Base-by-base conservation (phyloP, 345 rosid genomes). In the Gossypium australe region DNA sequence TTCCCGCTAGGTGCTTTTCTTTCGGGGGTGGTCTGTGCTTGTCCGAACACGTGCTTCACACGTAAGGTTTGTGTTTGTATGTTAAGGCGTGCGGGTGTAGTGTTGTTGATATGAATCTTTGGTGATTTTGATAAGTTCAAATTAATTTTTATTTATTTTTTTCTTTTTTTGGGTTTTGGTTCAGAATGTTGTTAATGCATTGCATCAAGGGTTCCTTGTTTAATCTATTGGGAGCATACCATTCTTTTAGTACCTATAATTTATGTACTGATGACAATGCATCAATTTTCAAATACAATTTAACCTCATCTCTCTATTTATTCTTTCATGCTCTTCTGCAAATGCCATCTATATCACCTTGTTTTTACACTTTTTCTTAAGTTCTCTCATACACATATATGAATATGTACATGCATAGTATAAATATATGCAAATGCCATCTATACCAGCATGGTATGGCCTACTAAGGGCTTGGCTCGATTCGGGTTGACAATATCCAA, bases 181-280 rank as follows among this genome's bases (percentile, higher is more conserved):
- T 47, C 69, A 11, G 3, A 58, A 60, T 27, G 69, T 62, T 74
- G 67, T 47, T 64, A 47, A 29, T 78, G 72, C 78, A 64, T 34
- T 77, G 74, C 76, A 65, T 27, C 77, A 6, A 11, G 58, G 65
- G 71, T 65, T 74, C 65, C 67, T 52, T 78, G 65, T 68, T 83
- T 72, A 78, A 66, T 79, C 78, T 72, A 59, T 80, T 70, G 75
- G 80, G 76, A 76, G 41, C 41, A 55, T 69, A 18, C 63, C 84
- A 87, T 85, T 87, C 88, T 85, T 87, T 87, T 53, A 62, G 1
- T 80, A 45, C 73, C 62, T 73, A 72, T 57, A 76, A 73, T 75
- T 80, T 78, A 83, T 79, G 78, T 75, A 70, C 72, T 66, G 75
- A 73, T 72, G 76, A 56, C 67, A 71, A 77, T 84, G 80, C 80